A percentile compares a stretch with the other conserved stretches of the same genome.
Conservation (phyloP, 73 alveolate species). For the Paramecium sonneborni region DNA sequence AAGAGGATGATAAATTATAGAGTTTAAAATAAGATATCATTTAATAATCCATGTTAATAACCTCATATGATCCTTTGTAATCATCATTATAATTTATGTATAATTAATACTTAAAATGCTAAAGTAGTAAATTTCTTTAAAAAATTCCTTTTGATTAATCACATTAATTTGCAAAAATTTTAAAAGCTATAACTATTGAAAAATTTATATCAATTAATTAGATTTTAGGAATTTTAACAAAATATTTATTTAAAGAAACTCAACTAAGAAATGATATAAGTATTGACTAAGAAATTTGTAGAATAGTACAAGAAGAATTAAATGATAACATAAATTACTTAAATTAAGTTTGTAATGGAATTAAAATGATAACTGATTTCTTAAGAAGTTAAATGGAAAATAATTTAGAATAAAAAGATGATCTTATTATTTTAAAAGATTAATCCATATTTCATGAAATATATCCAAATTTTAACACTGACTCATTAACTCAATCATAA, state of each 20-base stretch:
- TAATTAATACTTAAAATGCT: neutral
- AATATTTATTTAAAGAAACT: neutral
- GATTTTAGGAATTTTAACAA: neutral
- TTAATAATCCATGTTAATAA: neutral
- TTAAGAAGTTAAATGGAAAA: neutral
- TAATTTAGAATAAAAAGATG: neutral
- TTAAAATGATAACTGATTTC: neutral
- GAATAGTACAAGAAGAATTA: neutral
- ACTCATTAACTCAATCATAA: neutral
- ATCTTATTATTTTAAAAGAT: neutral
- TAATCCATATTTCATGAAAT: neutral
- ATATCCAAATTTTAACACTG: neutral
- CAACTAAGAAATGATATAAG: neutral
- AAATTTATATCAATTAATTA: neutral
- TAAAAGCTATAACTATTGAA: neutral
- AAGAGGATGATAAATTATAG: neutral
- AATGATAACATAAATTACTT: neutral
- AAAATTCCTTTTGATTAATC: neutral
- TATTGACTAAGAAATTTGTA: neutral
- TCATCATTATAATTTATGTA: neutral
- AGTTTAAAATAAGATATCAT: neutral
- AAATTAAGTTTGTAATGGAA: neutral
- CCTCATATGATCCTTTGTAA: neutral
- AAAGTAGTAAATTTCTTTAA: neutral
- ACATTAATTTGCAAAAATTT: neutral